Base-by-base conservation (phyloP, 2,329 filamentous ascomycete species). In the Paracoccidioides brasiliensis region DNA sequence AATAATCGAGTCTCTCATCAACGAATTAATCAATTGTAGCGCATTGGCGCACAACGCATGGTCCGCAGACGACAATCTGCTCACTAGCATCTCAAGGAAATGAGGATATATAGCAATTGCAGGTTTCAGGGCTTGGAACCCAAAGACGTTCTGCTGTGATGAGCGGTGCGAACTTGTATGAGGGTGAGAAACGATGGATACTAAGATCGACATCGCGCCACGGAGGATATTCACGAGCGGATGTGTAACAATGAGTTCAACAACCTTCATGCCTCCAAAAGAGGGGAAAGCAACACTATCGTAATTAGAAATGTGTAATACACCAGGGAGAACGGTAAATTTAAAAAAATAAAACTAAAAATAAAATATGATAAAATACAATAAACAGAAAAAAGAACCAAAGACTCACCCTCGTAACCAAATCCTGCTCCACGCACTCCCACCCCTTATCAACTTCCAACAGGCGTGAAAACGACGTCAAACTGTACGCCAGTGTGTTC, bases 391-490 rank as follows among this genome's bases (percentile, higher is more conserved):
- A 22, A 38, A 38, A 32, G 22, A 22, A 22, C 22, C 22, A 28
- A 22, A 48, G 35, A 65, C 77, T 67, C 72, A 84, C 82, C 70
- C 82, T 76, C 68, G 80, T 77, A 57, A 85, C 74, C 57, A 79
- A 65, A 58, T 76, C 73, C 58, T 74, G 68, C 60, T 77, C 75
- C 52, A 79, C 73, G 60, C 71, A 75, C 60, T 97, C 90, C 93
- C 93, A 98, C 57, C 93, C 93, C 80, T 96, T 95, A 73, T 97
- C 93, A 42, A 97, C 86, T 73, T 98, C 93, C 59, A 98, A 77
- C 58, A 98, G 74, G 56, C 90, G 82, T 56, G 85, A 88, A 64
- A 97, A 80, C 64, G 88, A 93, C 62, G 95, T 91, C 58, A 98
- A 77, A 59, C 90, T 88, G 73, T 98, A 98, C 58, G 93, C 93